Evolutionary conservation across 2,329 filamentous ascomycete genomes (phyloP).

Genomic region (Neonectria magnoliae): DNA sequence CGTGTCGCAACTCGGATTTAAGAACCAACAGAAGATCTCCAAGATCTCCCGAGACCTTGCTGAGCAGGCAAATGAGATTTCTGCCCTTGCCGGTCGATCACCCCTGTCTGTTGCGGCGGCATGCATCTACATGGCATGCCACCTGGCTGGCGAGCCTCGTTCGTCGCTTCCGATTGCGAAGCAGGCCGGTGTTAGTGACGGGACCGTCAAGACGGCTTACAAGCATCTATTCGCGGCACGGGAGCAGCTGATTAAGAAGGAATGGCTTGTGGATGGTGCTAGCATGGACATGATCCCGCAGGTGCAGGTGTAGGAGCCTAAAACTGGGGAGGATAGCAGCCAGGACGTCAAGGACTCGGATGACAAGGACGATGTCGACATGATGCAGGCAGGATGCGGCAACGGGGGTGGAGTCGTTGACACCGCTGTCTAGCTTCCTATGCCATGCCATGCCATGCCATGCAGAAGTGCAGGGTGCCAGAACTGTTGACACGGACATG

Average conservation of each 20-base stretch:
- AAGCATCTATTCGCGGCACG: slow-evolving; percentile 83
- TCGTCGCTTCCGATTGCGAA: slow-evolving; percentile 86
- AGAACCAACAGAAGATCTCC: slow-evolving; percentile 77
- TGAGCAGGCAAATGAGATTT: slow-evolving; percentile 78
- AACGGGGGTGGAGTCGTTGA: slow-evolving; percentile 6
- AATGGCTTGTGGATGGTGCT: slow-evolving; percentile 79
- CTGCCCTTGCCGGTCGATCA: slow-evolving; percentile 89
- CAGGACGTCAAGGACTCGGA: not conserved
- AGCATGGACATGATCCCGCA: slow-evolving; percentile 76
- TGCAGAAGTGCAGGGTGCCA: not conserved
- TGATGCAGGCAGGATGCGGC: slow-evolving; percentile 5
- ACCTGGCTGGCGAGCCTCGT: slow-evolving; percentile 82
- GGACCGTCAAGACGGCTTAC: slow-evolving; percentile 96
- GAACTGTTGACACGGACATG: not conserved
- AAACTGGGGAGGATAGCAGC: not conserved
- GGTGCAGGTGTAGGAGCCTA: slow-evolving; percentile 45
- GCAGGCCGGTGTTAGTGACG: slow-evolving; percentile 91
- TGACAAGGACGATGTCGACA: not conserved
- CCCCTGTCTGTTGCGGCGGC: slow-evolving; percentile 93
- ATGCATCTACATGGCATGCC: slow-evolving; percentile 95
- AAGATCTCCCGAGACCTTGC: slow-evolving; percentile 84
- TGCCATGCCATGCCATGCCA: not conserved
- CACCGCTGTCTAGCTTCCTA: slow-evolving; percentile 5
- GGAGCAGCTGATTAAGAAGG: slow-evolving; percentile 77
- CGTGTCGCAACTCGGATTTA: slow-evolving; percentile 82